Evolutionary conservation across 164 flowering plant species (phyloP).

Genomic region (Pachysandra terminalis): DNA sequence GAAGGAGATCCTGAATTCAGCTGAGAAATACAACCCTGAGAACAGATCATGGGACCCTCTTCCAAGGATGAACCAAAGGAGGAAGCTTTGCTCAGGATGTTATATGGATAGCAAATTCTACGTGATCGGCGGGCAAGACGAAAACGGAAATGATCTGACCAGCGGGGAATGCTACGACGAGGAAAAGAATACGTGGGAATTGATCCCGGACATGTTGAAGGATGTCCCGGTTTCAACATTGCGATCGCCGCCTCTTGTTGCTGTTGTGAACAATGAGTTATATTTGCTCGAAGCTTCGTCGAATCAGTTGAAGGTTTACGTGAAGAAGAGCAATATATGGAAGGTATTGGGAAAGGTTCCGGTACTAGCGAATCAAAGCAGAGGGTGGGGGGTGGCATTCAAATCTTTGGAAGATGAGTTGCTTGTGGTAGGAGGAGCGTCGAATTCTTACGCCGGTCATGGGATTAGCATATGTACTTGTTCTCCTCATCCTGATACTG

Average conservation of each 20-base stretch:
- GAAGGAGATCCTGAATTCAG: conserved; percentile 43
- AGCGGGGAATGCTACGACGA: conserved; percentile 67
- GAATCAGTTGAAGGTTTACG: conserved; percentile 56
- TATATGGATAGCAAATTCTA: conserved; percentile 72
- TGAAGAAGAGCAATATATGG: conserved; percentile 64
- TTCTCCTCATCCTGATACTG: conserved; percentile 40
- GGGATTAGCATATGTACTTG: conserved; percentile 59
- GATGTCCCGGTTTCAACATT: conserved; percentile 32
- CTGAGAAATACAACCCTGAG: conserved; percentile 57
- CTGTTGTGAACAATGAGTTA: conserved; percentile 72
- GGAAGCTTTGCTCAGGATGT: conserved; percentile 67
- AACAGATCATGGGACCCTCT: conserved; percentile 50
- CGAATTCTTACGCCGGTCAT: conserved; percentile 21
- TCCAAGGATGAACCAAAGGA: conserved; percentile 45
- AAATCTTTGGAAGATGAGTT: conserved; percentile 72
- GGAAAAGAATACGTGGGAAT: conserved; percentile 44
- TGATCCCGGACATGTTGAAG: conserved; percentile 59
- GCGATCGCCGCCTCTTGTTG: conserved; percentile 77
- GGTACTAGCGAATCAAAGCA: conserved; percentile 53
- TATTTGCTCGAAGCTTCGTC: conserved; percentile 65
- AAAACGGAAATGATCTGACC: conserved; percentile 36
- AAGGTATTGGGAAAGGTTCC: conserved; percentile 64
- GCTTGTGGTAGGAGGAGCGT: conserved; percentile 56
- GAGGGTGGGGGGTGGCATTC: conserved; percentile 94
- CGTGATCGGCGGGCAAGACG: conserved; percentile 68